These are phyloP conservation scores for Metrosideros polymorpha DNA, from an alignment of 441 rosid species.

Conservation along the genomic window DNA sequence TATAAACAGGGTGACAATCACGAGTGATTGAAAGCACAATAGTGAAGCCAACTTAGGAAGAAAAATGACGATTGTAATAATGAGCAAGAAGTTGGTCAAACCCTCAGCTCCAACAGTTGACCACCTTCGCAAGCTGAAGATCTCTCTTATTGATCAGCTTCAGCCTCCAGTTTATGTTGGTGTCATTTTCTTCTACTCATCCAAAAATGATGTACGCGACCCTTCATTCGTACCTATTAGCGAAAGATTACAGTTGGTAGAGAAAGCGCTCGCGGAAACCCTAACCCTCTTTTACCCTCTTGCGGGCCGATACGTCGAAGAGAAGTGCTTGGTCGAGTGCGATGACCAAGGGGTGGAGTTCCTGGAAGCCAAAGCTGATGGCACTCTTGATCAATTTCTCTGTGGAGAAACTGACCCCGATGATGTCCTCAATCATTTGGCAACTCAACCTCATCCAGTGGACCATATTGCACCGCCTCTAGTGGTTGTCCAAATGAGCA, in stretches of 20 bases:
- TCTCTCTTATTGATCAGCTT: conserved; percentile 16
- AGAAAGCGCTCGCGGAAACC: conserved; percentile 13
- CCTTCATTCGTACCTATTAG: background rate
- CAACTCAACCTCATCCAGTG: background rate
- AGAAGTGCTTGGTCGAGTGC: conserved; percentile 7
- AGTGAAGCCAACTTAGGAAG: background rate
- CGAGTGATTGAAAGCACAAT: background rate
- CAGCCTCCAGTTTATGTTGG: background rate
- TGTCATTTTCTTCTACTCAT: background rate
- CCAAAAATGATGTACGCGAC: background rate
- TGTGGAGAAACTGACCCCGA: background rate
- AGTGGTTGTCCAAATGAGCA: background rate
- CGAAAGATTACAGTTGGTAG: background rate
- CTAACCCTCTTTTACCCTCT: conserved; percentile 13
- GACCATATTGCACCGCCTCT: background rate
- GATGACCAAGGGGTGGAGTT: conserved; percentile 13
- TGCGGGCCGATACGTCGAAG: conserved; percentile 18
- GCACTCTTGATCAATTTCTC: background rate
- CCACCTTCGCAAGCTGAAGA: background rate
- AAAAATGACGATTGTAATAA: background rate
- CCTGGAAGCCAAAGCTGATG: conserved; percentile 9
- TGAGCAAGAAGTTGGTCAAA: conserved; percentile 1
- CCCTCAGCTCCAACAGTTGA: conserved; percentile 17
- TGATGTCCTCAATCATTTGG: background rate
- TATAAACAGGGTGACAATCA: background rate